Conservation (phyloP, 305 asterid genomes). For the Fraxinus ornus region DNA sequence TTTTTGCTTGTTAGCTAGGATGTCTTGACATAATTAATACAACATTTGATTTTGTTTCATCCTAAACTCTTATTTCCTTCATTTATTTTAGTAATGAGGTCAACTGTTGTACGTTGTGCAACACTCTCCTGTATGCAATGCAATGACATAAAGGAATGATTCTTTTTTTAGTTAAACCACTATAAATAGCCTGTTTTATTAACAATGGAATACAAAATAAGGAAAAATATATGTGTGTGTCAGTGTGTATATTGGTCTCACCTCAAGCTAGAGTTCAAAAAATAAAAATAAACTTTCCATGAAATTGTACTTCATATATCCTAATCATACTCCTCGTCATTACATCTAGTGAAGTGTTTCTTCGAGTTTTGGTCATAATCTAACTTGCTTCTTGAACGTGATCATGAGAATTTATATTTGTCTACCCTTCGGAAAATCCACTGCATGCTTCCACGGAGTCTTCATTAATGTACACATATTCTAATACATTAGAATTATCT, state of each 20-base stretch:
- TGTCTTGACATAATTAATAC: background rate
- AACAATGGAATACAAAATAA: too few relatives aligned
- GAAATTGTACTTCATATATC: background rate
- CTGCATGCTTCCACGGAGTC: background rate
- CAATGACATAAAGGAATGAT: background rate
- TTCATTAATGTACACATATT: background rate
- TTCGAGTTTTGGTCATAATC: background rate
- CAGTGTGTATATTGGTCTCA: too few relatives aligned
- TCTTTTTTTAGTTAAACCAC: too few relatives aligned
- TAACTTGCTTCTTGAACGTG: background rate
- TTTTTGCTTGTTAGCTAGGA: background rate
- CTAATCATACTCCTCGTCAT: background rate
- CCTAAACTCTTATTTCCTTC: background rate
- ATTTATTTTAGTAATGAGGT: background rate
- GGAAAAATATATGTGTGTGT: too few relatives aligned
- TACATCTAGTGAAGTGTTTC: background rate
- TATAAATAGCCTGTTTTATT: too few relatives aligned
- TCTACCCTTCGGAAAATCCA: background rate
- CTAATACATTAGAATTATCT: background rate
- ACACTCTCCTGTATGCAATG: background rate
- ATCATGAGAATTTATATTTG: background rate
- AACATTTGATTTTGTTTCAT: background rate
- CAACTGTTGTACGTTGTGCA: background rate
- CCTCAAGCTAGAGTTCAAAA: too few relatives aligned
- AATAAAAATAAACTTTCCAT: too few relatives aligned